Base-by-base conservation (phyloP, 1,284 basidiomycete genomes). In the Moniliophthora roreri region DNA sequence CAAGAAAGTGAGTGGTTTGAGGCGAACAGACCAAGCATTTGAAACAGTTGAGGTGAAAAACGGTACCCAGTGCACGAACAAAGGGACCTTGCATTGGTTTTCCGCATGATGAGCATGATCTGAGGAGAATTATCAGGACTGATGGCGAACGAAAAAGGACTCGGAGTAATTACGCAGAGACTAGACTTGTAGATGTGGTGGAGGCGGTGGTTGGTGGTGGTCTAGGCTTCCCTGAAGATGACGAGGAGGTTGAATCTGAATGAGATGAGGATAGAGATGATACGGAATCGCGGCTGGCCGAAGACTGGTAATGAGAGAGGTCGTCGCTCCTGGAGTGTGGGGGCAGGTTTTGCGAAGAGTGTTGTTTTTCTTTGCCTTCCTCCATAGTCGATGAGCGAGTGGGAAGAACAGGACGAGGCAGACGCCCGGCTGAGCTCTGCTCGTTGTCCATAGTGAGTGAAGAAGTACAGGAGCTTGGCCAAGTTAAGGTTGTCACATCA, bases 1-100 rank as follows among this genome's bases (percentile, higher is more conserved):
- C n/a, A 26, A 16, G 37, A 60, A 56, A 50, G 51, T 51, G 51
- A 40, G 20, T 44, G 48, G 48, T 51, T 48, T 59, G 52, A 51
- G 41, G 38, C 16, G 13, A 51, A 74, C 88, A 62, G 62, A 95
- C 93, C 81, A 91, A 84, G 79, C 96, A 99, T 63, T 93, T 91
- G 81, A 99, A 99, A 76, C 96, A 99, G 62, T 94, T 91, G 28
- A 98, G 72, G 70, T 99, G 96, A 68, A 91, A 99, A 35, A 98
- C 94, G 7, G 93, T 90, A 51, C 93, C 91, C 52, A 99, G 79
- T 0, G 97, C 97, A 54, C 97, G 84, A 18, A 99, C 97, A 71
- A 98, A 98, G 57, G 96, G 95, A 11, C 95, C 95, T 54, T 92
- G 88, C 88, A 95, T 88, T 39, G 82, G 70, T 64, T 85, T 84